A percentile compares a stretch with the other conserved stretches of the same genome.
Evolutionary conservation across 75 land plant genomes (phyloP).

Genomic region (Isoetes taiwanensis): DNA sequence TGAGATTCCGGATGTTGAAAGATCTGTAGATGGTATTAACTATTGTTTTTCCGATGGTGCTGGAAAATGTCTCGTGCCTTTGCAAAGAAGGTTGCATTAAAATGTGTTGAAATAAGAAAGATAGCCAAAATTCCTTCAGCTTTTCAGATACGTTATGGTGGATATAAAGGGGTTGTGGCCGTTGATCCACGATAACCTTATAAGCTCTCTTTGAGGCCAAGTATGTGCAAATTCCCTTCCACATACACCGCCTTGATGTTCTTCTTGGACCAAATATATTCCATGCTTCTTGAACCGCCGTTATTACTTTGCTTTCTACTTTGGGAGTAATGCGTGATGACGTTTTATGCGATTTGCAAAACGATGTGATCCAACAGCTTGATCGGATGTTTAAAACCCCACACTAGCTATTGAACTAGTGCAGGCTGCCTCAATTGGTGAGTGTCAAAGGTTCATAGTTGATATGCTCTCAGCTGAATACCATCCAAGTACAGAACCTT

Average conservation of each 20-base stretch:
- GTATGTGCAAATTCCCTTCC: conserved; percentile 1
- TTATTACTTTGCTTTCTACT: conserved; percentile 1
- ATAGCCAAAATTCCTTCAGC: background rate
- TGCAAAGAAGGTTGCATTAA: background rate
- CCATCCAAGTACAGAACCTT: no score
- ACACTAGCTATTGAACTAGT: no score
- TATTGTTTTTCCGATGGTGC: background rate
- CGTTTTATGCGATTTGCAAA: background rate
- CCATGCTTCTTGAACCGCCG: background rate
- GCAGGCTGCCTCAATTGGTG: no score
- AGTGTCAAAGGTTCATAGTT: no score
- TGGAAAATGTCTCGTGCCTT: background rate
- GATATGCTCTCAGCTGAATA: no score
- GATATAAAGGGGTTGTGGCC: conserved; percentile 1
- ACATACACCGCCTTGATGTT: background rate
- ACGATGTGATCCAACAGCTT: background rate
- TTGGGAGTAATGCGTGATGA: conserved; percentile 1
- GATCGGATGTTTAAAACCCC: no score
- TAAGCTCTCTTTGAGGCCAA: background rate
- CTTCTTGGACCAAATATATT: background rate
- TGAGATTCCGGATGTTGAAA: background rate
- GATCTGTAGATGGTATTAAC: background rate
- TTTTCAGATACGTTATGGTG: background rate
- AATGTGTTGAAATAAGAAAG: background rate
- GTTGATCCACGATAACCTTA: background rate